Conservation (phyloP, 2,329 filamentous ascomycete species). For the Ophiostoma australiae region DNA sequence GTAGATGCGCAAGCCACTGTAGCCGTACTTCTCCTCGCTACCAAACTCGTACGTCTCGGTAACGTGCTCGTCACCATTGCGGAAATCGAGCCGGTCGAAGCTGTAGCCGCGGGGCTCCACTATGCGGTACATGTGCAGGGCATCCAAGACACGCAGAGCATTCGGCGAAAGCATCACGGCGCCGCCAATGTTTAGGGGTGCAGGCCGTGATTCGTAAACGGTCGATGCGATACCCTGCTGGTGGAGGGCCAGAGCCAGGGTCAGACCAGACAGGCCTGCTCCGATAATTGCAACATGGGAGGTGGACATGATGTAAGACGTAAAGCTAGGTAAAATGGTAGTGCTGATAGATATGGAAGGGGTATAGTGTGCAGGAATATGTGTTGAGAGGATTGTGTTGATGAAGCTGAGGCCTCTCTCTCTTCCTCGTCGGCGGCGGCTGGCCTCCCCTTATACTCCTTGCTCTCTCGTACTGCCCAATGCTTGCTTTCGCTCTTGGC, state of each 20-base stretch:
- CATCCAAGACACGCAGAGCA: background rate
- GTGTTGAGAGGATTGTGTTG: background rate
- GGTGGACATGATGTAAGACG: background rate
- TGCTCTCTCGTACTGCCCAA: background rate
- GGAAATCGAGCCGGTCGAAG: constrained; percentile 2
- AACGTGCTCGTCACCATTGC: background rate
- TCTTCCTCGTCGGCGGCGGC: too few species aligned
- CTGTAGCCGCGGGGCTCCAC: background rate
- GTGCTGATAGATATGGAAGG: too few species aligned
- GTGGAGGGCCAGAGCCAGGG: constrained; percentile 51
- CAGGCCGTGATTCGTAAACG: constrained; percentile 43
- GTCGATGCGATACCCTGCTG: constrained; percentile 45
- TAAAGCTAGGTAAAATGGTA: background rate
- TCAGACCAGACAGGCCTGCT: constrained; percentile 40
- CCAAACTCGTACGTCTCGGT: constrained; percentile 10
- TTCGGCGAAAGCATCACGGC: background rate
- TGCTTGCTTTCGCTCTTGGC: background rate
- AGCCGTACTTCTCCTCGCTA: background rate
- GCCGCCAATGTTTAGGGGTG: background rate
- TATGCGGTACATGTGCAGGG: background rate
- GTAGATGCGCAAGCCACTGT: constrained; percentile 6
- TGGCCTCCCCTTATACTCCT: background rate
- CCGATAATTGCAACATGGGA: constrained; percentile 23
- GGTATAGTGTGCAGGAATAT: background rate
- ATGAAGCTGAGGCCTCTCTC: background rate